Percentiles rank a stretch among this genome's conserved stretches.
These are phyloP conservation scores for Trichoderma brevicompactum DNA, from an alignment of 2,329 filamentous ascomycete species.

Conservation along the genomic window DNA sequence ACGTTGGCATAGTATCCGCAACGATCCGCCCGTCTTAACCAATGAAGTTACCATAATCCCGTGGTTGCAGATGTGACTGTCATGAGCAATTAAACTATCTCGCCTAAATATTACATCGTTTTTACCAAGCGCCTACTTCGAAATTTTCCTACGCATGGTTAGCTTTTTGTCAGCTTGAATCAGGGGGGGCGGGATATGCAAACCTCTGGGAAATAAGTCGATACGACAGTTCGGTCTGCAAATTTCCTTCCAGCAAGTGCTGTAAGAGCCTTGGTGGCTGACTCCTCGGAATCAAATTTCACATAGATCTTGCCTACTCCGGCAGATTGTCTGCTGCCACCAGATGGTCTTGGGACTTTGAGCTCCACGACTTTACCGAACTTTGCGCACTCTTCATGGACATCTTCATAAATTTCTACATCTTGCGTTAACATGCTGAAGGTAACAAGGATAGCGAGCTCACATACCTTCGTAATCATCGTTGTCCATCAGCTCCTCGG, in stretches of 20 bases:
- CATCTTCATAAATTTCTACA: constrained; percentile 93
- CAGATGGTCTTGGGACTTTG: constrained; percentile 87
- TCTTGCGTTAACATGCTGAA: constrained; percentile 42
- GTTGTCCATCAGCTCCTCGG: constrained; percentile 89
- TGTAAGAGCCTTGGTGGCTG: constrained; percentile 81
- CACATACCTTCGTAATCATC: constrained; percentile 87
- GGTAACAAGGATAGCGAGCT: neutral
- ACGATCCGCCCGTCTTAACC: constrained; percentile 23
- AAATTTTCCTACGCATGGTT: constrained; percentile 78
- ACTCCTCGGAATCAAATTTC: constrained; percentile 81
- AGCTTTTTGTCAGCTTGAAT: constrained; percentile 33
- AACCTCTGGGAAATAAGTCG: constrained; percentile 94
- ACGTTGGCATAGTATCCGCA: constrained; percentile 20
- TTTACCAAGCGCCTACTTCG: constrained; percentile 85
- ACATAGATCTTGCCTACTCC: constrained; percentile 98
- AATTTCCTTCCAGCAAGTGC: constrained; percentile 96
- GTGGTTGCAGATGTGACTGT: constrained; percentile 21
- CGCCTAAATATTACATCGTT: constrained; percentile 17
- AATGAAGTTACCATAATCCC: constrained; percentile 14
- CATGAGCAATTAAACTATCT: constrained; percentile 26
- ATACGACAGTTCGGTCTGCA: constrained; percentile 92
- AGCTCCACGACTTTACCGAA: constrained; percentile 84
- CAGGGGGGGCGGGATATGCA: constrained; percentile 32
- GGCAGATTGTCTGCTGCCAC: constrained; percentile 79
- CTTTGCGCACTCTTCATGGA: constrained; percentile 90